phyloP scores from a whole-genome alignment of 2,329 filamentous ascomycete genomes.

The Colletotrichum liriopes region DNA sequence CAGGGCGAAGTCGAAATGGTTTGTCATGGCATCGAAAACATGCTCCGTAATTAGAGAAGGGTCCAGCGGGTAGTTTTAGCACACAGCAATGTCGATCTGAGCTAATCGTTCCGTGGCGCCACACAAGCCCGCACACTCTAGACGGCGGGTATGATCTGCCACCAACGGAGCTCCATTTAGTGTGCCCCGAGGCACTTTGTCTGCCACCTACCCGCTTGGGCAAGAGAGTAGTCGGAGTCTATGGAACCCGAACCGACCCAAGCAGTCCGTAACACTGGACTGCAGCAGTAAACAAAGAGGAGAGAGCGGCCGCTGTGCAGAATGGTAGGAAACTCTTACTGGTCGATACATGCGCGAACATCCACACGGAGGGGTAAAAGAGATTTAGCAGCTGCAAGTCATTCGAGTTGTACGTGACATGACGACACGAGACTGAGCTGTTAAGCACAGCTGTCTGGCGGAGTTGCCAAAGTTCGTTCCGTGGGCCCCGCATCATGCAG shows the following conservation, averaged over 20 bases:
- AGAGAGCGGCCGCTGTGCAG: conserved; percentile 27
- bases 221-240: conserved; percentile 1
- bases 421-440: conserved; percentile 34
- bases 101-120: conserved; percentile 34
- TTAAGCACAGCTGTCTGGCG: conserved; percentile 16
- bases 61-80: conserved; percentile 33
- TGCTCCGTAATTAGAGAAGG: conserved; percentile 36
- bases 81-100: conserved; percentile 36
- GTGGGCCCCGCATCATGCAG: conserved; percentile 34
- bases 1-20: background rate
- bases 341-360: conserved; percentile 28
- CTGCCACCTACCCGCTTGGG: conserved; percentile 19
- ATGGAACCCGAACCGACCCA: background rate
- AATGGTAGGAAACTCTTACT: conserved; percentile 18
- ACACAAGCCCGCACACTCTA: conserved; percentile 31
- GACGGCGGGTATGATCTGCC: conserved; percentile 32
- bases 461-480: conserved; percentile 14
- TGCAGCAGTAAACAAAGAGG: conserved; percentile 18
- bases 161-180: background rate
- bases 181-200: background rate
- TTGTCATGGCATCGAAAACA: conserved; percentile 23
- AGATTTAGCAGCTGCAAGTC: conserved; percentile 41
- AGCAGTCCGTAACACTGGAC: background rate
- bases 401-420: conserved; percentile 37
- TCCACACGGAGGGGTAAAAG: conserved; percentile 23